Evolutionary conservation across 2,329 filamentous ascomycete genomes (phyloP), one percentile per base, ranked within the genome.

Genomic region (Pseudogymnoascus sp.): DNA sequence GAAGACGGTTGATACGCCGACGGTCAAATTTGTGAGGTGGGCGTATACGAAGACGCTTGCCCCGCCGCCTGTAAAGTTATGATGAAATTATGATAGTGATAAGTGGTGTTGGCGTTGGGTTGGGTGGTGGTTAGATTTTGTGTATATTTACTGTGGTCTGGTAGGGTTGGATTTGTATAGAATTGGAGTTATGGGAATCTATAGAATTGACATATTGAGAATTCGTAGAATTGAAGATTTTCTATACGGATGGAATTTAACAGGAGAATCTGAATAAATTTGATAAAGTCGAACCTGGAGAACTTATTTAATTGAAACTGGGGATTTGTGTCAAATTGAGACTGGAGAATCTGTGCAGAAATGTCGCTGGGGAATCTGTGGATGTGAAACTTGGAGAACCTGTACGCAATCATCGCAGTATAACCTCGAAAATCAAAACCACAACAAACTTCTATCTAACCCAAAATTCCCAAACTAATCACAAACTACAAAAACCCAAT

Each of bases 41-140:
- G 27, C 31, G 88, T 6, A 73, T 71, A 76, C 72, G 63, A 77
- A 72, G 67, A 76, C 77, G 2, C 64, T 79, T 39, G 67, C 69
- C 35, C 31, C 61, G 37, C 35, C 37, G 8, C n/a, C 21, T 15
- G 59, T 18, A 8, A 61, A 52, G 37, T 27, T 15, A n/a, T 60
- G 59, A 60, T 31, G 58, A 13, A 10, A n/a, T 58, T 29, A 18
- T n/a, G n/a, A n/a, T n/a, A n/a, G n/a, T 55, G 25, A 55, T 33
- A 13, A 6, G 18, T 55, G 39, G 18, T 21, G 39, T 15, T 39
- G n/a, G 37, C 8, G 37, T 39, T 37, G 35, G n/a, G 9, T 21
- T 42, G 39, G 39, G 39, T 21, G 39, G 39, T 42, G 9, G 21
- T 21, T 21, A 21, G 13, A 33, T 60, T 45, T 21, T 21, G 37